These are phyloP conservation scores for Cyclostephanos tholiformis DNA, from an alignment of 108 stramenopile species.

Conservation along the genomic window DNA sequence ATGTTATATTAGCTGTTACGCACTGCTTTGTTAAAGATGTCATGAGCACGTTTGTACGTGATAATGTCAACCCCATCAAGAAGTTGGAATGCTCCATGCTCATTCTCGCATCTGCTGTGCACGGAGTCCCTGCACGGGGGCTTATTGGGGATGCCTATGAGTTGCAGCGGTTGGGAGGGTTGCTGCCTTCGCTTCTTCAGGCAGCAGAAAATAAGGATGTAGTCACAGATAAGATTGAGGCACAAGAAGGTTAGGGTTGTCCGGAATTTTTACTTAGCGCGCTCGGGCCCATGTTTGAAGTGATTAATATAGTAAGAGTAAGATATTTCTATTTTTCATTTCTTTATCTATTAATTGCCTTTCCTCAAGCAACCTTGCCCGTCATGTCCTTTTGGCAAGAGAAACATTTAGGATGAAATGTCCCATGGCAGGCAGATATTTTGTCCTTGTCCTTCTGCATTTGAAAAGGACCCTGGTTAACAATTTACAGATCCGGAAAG, in stretches of 20 bases:
- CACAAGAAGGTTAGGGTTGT: background rate
- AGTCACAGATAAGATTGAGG: background rate
- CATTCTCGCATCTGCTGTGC: slow-evolving; percentile 64
- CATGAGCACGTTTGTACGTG: slow-evolving; percentile 75
- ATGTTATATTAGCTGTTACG: slow-evolving; percentile 80
- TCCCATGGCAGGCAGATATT: no score
- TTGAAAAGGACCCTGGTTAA: no score
- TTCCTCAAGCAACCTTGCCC: no score
- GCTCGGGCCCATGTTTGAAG: no score
- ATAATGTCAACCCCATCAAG: slow-evolving; percentile 88
- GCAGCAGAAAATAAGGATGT: background rate
- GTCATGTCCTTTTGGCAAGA: no score
- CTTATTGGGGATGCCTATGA: slow-evolving; percentile 46
- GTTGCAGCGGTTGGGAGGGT: slow-evolving; percentile 33
- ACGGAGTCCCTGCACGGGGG: slow-evolving; percentile 51
- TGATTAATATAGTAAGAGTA: no score
- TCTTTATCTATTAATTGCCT: no score
- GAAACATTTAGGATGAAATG: no score
- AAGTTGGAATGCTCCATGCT: slow-evolving; percentile 74
- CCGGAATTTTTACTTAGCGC: background rate
- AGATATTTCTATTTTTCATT: no score
- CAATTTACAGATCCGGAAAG: no score
- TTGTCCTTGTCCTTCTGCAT: no score
- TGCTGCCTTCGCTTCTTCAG: slow-evolving; percentile 28
- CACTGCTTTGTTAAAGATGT: slow-evolving; percentile 83